Conservation (phyloP, 1,284 basidiomycete species). For the Leccinum griseonigrum region DNA sequence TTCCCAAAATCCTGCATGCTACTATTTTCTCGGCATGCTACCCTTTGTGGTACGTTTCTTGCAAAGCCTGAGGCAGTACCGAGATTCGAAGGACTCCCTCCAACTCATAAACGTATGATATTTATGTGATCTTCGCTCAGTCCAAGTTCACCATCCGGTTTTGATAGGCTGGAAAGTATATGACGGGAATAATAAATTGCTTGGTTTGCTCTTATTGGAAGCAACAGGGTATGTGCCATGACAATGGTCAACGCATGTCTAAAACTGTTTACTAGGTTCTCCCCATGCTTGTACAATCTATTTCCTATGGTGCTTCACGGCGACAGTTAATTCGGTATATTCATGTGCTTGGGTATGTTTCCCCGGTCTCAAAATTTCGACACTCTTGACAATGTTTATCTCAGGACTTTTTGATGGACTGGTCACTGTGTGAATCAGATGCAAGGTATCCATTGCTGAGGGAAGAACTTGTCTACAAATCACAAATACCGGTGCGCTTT, state of each 20-base stretch:
- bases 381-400: slow-evolving; percentile 1
- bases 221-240: slow-evolving; percentile 29
- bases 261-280: slow-evolving; percentile 3
- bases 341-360: slow-evolving; percentile 72
- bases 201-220: slow-evolving; percentile 76
- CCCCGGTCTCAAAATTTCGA: background rate
- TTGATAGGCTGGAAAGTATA: slow-evolving; percentile 79
- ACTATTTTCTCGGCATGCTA: slow-evolving; percentile 53
- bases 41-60: slow-evolving; percentile 75
- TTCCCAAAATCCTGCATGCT: slow-evolving; percentile 49
- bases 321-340: slow-evolving; percentile 66
- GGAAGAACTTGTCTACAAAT: slow-evolving; percentile 69
- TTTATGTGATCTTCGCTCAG: slow-evolving; percentile 7
- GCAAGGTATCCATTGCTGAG: slow-evolving; percentile 66
- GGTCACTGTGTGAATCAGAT: slow-evolving; percentile 70
- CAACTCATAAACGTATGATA: slow-evolving; percentile 82
- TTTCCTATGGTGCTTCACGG: slow-evolving; percentile 63
- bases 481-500: slow-evolving; percentile 52
- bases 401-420: slow-evolving; percentile 80
- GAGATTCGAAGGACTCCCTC: slow-evolving; percentile 68
- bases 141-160: slow-evolving; percentile 4
- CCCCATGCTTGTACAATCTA: slow-evolving; percentile 48
- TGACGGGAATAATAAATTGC: slow-evolving; percentile 60
- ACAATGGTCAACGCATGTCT: background rate
- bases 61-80: slow-evolving; percentile 86